Evolutionary conservation across 805 yeast species (phyloP), one percentile per base, ranked within the genome.

Genomic region (Yarrowia alimentaria): DNA sequence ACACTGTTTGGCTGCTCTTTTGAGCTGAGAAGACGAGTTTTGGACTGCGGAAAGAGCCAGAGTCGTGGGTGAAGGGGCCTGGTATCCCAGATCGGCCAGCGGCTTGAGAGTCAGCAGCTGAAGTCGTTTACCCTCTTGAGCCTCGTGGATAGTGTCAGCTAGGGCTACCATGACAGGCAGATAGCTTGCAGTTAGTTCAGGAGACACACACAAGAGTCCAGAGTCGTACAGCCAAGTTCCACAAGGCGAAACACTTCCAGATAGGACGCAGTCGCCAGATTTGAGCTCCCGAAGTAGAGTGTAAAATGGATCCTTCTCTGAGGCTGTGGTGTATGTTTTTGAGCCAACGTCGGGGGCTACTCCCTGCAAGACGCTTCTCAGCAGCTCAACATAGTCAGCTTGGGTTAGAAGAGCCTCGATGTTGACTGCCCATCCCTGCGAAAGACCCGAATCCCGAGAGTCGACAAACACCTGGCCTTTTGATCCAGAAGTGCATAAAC

Each of bases 1-100:
- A 40, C 47, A 40, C 33, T 19, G 25, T 9, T 40, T 40, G 19
- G 47, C 47, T 9, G 47, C 47, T 14, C 47, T n/a, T 10, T 20
- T 40, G 11, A 40, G 19, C 4, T 29, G n/a, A 2, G 10, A 22
- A 22, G 47, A 6, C 2, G 25, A 19, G 19, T 12, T 13, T n/a
- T 18, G 19, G 6, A 40, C 19, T 5, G 47, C 47, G 1, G 33
- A 18, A 17, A 22, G 12, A 3, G 25, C 47, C 2, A 40, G 20
- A 6, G 19, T 20, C 0, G 47, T 13, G 3, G 47, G 17, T 10
- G 47, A 19, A 6, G 47, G 47, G 4, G 25, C 10, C 2, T 26
- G 13, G 8, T 26, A 10, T 6, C 13, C 14, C 0, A 19, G 5
- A 1, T 14, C 1, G 1, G 21, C 6, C n/a, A 38, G 14, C 1